Conservation (phyloP, 1,139 yeast genomes). For the Oligophagozyma castellii region DNA sequence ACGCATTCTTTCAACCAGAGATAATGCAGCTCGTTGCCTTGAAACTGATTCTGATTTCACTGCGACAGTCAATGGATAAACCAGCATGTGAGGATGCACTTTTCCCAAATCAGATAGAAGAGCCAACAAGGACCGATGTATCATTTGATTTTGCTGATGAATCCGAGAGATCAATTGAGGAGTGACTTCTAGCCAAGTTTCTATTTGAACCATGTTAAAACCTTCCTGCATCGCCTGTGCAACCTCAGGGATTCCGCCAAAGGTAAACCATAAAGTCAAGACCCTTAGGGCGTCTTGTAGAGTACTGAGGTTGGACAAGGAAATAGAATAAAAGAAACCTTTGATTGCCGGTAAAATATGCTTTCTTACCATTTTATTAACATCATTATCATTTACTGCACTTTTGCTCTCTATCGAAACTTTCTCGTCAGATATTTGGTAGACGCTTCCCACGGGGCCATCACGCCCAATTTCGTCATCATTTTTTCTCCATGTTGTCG, state of each 20-base stretch:
- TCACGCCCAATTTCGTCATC: constrained; percentile 14
- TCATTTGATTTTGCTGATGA: constrained; percentile 85
- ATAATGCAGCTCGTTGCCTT: constrained; percentile 82
- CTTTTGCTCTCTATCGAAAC: constrained; percentile 7
- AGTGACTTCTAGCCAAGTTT: constrained; percentile 88
- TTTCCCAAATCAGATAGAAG: constrained; percentile 79
- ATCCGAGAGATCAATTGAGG: constrained; percentile 95
- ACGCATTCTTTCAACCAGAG: constrained; percentile 85
- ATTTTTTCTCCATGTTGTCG: constrained; percentile 28
- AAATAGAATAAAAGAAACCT: constrained; percentile 91
- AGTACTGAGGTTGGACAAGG: constrained; percentile 74
- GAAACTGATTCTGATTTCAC: constrained; percentile 85
- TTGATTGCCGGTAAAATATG: constrained; percentile 91
- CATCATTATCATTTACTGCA: constrained; percentile 5
- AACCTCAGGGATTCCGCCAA: constrained; percentile 87
- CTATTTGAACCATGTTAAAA: constrained; percentile 74
- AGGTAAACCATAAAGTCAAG: constrained; percentile 87
- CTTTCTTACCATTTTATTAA: constrained; percentile 41
- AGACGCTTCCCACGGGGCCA: constrained; percentile 8
- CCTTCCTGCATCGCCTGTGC: constrained; percentile 89
- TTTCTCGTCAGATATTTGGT: constrained; percentile 5
- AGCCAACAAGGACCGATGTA: constrained; percentile 67
- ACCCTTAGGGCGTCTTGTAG: constrained; percentile 85
- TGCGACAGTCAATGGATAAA: constrained; percentile 91
- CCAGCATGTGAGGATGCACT: constrained; percentile 94